A percentile compares a stretch with the other conserved stretches of the same genome.
Conservation (phyloP, 768 basidiomycete species). For the Erythrobasidium yunnanense region DNA sequence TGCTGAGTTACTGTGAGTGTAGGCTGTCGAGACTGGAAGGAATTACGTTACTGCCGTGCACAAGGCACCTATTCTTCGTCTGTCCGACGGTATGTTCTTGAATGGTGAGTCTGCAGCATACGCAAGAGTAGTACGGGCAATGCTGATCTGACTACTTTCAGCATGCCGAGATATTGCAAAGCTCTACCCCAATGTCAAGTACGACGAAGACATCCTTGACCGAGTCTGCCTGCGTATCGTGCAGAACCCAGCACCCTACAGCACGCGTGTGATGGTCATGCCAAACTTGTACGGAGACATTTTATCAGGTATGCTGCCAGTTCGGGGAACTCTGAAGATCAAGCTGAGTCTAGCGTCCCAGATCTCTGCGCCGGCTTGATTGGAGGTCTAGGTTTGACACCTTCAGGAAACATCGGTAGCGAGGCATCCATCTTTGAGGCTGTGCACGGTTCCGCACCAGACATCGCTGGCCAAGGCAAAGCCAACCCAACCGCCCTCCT, state of each 20-base stretch:
- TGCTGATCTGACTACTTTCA: too few species aligned
- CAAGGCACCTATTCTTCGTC: conserved; percentile 99
- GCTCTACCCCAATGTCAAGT: conserved; percentile 81
- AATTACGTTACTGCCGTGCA: conserved; percentile 95
- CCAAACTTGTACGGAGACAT: conserved; percentile 58
- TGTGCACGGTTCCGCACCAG: conserved; percentile 98
- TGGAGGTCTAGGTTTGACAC: conserved; percentile 91
- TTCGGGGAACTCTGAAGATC: too few species aligned
- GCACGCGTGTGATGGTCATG: conserved; percentile 99
- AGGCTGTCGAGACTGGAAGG: conserved; percentile 74
- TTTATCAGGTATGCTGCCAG: conserved; percentile 34
- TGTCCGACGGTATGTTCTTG: conserved; percentile 99
- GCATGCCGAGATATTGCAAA: conserved; percentile 93
- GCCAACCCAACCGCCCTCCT: conserved; percentile 99
- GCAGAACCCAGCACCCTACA: conserved; percentile 82
- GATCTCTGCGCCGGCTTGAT: conserved; percentile 99
- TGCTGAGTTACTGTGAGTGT: too few species aligned
- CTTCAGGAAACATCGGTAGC: conserved; percentile 53
- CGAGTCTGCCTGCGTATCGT: conserved; percentile 91
- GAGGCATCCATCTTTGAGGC: conserved; percentile 99
- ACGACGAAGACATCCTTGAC: conserved; percentile 95
- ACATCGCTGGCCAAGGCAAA: conserved; percentile 85
- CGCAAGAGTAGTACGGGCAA: too few species aligned
- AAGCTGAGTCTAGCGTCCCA: conserved; percentile 63
- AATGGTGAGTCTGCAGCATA: too few species aligned